A percentile compares a stretch with the other conserved stretches of the same genome.
Evolutionary conservation across 768 basidiomycete genomes (phyloP).

Genomic region (Hypholoma fasciculare): DNA sequence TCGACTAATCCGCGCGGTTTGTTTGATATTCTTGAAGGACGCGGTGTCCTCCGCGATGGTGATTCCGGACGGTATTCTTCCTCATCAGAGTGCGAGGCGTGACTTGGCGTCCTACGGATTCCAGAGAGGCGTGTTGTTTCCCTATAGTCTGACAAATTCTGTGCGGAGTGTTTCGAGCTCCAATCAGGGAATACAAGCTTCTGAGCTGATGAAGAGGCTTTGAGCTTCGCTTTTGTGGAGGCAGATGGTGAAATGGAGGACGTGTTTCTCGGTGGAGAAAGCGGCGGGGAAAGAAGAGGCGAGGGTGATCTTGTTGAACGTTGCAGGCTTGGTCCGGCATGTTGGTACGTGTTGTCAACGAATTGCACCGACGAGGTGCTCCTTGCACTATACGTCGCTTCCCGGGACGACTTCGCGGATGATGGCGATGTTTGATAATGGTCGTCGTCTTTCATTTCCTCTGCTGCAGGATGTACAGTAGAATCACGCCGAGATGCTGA

Average conservation of each 20-base stretch:
- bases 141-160: not conserved
- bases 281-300: constrained; percentile 4
- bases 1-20: no score
- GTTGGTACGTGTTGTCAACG: constrained; percentile 11
- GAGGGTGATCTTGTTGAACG: constrained; percentile 5
- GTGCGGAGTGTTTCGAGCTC: not conserved
- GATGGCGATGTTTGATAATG: not conserved
- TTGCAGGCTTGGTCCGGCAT: constrained; percentile 4
- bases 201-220: not conserved
- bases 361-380: constrained; percentile 11
- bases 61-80: not conserved
- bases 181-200: not conserved
- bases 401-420: not conserved
- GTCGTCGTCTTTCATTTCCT: not conserved
- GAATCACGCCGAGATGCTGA: no score
- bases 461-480: not conserved
- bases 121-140: not conserved
- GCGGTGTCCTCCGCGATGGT: no score
- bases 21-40: no score
- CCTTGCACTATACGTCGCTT: not conserved
- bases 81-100: not conserved
- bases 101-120: not conserved
- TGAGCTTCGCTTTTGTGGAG: not conserved
- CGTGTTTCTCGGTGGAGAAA: no score
- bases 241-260: no score